phyloP scores from a whole-genome alignment of 2,329 filamentous ascomycete species.

The Calonectria pteridis region DNA sequence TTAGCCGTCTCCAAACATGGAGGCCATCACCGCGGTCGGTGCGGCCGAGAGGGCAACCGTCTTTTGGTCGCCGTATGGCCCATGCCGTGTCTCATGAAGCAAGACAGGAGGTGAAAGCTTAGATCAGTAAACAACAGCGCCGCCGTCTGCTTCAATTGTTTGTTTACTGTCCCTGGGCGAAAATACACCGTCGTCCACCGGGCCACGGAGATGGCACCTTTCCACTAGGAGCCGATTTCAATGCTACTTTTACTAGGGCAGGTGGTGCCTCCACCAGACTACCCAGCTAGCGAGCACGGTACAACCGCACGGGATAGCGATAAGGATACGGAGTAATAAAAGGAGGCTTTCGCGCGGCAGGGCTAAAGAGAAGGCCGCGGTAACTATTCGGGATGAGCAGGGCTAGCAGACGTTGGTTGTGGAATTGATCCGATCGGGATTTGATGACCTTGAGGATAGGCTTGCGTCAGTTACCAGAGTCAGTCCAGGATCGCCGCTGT shows the following conservation, averaged over 20 bases:
- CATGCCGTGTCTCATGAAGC: constrained; percentile 41
- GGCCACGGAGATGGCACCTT: constrained; percentile 26
- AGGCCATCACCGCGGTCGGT: constrained; percentile 24
- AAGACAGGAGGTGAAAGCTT: constrained; percentile 21
- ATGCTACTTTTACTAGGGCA: constrained; percentile 25
- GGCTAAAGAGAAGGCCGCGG: constrained; percentile 12
- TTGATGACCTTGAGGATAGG: constrained; percentile 3
- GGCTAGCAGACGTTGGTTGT: background rate
- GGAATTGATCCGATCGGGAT: constrained; percentile 1
- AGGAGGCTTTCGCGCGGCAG: constrained; percentile 9
- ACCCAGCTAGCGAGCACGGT: constrained; percentile 13
- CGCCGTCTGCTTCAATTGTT: constrained; percentile 36
- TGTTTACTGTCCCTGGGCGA: constrained; percentile 37
- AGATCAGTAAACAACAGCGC: constrained; percentile 26
- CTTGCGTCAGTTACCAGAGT: constrained; percentile 18
- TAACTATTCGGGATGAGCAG: constrained; percentile 4
- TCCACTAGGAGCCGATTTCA: constrained; percentile 18
- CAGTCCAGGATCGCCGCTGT: background rate
- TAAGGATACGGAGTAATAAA: constrained; percentile 18
- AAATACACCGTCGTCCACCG: constrained; percentile 30
- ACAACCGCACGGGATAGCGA: constrained; percentile 23
- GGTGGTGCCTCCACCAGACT: constrained; percentile 23
- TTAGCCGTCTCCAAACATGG: constrained; percentile 13
- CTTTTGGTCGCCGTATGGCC: constrained; percentile 34
- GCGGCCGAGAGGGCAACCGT: constrained; percentile 26